phyloP scores from a whole-genome alignment of 768 basidiomycete genomes.

The Mrakia blollopis region DNA sequence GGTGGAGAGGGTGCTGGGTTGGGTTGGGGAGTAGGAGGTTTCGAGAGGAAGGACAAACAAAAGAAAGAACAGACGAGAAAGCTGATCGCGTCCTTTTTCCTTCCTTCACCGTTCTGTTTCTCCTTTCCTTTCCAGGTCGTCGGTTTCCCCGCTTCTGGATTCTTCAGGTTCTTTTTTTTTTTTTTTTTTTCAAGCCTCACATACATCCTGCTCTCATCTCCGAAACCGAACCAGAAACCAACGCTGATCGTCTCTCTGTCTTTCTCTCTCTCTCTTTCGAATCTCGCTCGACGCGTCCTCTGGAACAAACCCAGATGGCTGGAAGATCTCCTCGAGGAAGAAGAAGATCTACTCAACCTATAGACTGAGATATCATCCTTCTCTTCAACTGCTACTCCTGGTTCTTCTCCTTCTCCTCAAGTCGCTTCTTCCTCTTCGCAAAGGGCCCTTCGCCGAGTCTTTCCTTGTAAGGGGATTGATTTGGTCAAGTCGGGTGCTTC shows the following conservation, averaged over 20 bases:
- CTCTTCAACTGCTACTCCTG: too few relatives aligned
- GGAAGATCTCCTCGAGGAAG: conserved; percentile 29
- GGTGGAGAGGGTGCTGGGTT: too few relatives aligned
- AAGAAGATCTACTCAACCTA: conserved; percentile 29
- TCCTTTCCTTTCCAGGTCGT: conserved; percentile 13
- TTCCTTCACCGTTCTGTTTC: background rate
- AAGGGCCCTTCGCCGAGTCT: too few relatives aligned
- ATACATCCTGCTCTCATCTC: background rate
- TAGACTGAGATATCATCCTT: too few relatives aligned
- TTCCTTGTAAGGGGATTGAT: too few relatives aligned
- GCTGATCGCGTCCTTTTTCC: background rate
- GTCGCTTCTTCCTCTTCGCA: too few relatives aligned
- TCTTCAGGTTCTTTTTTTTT: conserved; percentile 23
- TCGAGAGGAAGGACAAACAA: background rate
- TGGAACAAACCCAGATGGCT: conserved; percentile 32
- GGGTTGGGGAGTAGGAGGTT: too few relatives aligned
- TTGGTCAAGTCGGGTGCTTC: too few relatives aligned
- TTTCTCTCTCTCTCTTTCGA: background rate
- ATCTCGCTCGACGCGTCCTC: too few relatives aligned
- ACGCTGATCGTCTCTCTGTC: background rate
- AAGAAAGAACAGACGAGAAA: background rate
- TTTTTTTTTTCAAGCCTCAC: background rate
- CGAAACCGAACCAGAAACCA: too few relatives aligned
- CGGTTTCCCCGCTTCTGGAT: conserved; percentile 22
- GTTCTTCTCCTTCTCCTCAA: too few relatives aligned